Conservation (phyloP, 805 yeast genomes). For the Pichia thaimueangensis region DNA sequence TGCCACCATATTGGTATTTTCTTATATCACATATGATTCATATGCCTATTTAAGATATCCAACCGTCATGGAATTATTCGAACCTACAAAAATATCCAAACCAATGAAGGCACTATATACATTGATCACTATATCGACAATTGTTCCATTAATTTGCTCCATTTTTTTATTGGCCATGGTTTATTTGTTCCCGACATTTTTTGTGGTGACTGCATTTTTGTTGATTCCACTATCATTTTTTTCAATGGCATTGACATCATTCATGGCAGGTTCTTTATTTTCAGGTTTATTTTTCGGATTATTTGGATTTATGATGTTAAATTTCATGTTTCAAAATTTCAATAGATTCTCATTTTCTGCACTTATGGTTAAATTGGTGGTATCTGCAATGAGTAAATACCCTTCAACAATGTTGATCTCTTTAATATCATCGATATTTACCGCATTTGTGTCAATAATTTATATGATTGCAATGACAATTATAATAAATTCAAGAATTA, state of each 20-base stretch:
- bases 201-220: slow-evolving; percentile 18
- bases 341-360: slow-evolving; percentile 27
- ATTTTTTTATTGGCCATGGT: slow-evolving; percentile 19
- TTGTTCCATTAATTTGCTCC: slow-evolving; percentile 21
- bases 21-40: slow-evolving; percentile 10
- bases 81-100: slow-evolving; percentile 4
- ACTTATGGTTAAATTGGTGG: slow-evolving; percentile 35
- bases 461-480: slow-evolving; percentile 63
- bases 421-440: slow-evolving; percentile 32
- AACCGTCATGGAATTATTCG: background rate
- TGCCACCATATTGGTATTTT: slow-evolving; percentile 18
- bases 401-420: slow-evolving; percentile 61
- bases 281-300: slow-evolving; percentile 16
- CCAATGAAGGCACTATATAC: slow-evolving; percentile 10
- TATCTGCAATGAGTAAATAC: slow-evolving; percentile 66
- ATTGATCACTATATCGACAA: slow-evolving; percentile 9
- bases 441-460: slow-evolving; percentile 57
- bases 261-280: slow-evolving; percentile 18
- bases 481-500: slow-evolving; percentile 20
- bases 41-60: slow-evolving; percentile 8
- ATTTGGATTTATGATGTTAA: slow-evolving; percentile 18
- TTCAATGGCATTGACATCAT: slow-evolving; percentile 17
- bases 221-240: slow-evolving; percentile 23
- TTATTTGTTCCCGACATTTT: slow-evolving; percentile 24
- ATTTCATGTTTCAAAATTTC: slow-evolving; percentile 22